Base-by-base conservation (phyloP, 1,284 basidiomycete species). In the Gymnopus androsaceus region DNA sequence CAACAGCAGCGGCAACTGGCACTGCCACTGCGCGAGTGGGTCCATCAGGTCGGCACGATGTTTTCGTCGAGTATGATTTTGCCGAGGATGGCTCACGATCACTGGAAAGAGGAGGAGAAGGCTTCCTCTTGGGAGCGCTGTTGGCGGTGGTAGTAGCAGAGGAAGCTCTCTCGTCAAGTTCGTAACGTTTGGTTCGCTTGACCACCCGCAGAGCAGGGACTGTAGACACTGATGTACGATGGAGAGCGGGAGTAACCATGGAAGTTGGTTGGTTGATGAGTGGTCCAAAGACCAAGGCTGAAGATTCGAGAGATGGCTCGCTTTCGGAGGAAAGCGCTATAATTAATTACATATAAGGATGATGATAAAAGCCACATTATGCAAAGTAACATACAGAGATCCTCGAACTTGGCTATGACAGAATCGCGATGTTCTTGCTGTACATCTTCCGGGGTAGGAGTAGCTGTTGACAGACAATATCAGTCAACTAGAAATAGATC, bases 181-280 rank as follows among this genome's bases (percentile, higher is more conserved):
- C 50, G 36, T 47, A 55, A 15, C 55, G 51, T 55, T 67, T 72
- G 9, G 65, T 61, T 48, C 75, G 69, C 66, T 83, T 84, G 21
- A 79, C 68, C 41, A 81, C 79, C 27, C 74, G 76, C 37, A 80
- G 63, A 23, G 76, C 80, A 40, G 76, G 76, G 12, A 80, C 68
- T 2, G 73, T 69, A 4, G 68, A 67, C 6, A 69, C 70, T 36
- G 66, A 69, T 44, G 57, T 49, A 9, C 68, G 67, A 33, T 65
- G 65, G 30, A 64, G 61, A 49, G 63, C 44, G 31, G 56, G 58
- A 11, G 56, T 42, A 31, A 54, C 38, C 51, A 58, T 28, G 28
- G 61, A 25, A 30, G 56, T 44, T n/a, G 50, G 14, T 30, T 31
- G 19, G 11, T 37, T 30, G 37, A 40, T 17, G 25, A 36, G n/a